These are phyloP conservation scores for Xylariaceae sp. DNA, from an alignment of 2,329 filamentous ascomycete genomes.

Conservation along the genomic window DNA sequence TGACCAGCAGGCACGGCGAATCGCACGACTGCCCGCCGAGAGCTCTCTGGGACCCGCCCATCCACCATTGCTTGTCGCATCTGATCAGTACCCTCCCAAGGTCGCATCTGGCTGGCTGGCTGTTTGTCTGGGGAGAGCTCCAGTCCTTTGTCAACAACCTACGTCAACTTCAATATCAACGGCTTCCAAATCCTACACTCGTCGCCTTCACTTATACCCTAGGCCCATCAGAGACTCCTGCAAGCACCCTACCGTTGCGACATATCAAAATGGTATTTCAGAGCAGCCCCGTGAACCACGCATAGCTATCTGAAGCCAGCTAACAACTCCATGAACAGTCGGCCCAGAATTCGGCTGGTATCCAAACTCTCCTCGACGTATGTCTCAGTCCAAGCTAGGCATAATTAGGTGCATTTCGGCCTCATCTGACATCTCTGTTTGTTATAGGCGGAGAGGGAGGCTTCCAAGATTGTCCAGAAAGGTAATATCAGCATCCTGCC, in stretches of 20 bases:
- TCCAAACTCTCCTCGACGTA: conserved; percentile 98
- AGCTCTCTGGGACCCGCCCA: conserved; percentile 1
- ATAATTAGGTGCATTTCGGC: too few relatives aligned
- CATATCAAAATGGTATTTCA: conserved; percentile 13
- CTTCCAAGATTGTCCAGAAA: conserved; percentile 98
- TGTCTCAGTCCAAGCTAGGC: conserved; percentile 29
- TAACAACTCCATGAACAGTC: conserved; percentile 54
- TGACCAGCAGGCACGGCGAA: conserved; percentile 3
- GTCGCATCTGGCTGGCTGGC: too few relatives aligned
- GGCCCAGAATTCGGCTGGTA: conserved; percentile 96
- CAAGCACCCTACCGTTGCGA: neutral
- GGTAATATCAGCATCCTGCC: conserved; percentile 45
- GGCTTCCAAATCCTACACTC: too few relatives aligned
- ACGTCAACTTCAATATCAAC: conserved; percentile 2
- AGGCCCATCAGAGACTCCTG: neutral
- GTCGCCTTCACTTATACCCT: neutral
- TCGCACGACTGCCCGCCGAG: neutral
- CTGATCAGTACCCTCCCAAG: too few relatives aligned
- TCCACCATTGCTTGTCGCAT: conserved; percentile 2
- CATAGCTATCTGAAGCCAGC: conserved; percentile 2
- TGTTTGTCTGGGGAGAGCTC: neutral
- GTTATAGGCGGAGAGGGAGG: conserved; percentile 86
- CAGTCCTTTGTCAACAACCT: conserved; percentile 3
- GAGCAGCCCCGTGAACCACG: conserved; percentile 12
- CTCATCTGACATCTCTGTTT: too few relatives aligned